Evolutionary conservation across 345 rosid genomes (phyloP).

Genomic region (Hypericum androsaemum): DNA sequence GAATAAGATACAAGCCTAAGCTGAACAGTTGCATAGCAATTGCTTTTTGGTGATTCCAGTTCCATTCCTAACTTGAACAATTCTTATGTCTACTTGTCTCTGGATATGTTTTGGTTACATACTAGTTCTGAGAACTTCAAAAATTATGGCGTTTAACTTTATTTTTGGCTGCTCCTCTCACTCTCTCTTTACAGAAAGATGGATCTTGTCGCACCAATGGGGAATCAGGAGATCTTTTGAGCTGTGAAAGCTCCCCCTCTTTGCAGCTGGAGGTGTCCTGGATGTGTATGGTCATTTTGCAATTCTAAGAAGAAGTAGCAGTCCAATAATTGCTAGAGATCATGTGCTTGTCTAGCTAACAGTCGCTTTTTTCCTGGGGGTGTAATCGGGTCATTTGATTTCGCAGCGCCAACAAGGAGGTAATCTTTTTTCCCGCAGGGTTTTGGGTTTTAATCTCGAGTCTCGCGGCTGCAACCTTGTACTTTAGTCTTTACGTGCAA

Average conservation of each 20-base stretch:
- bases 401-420: too few relatives aligned
- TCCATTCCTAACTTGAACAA: not conserved
- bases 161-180: conserved; percentile 1
- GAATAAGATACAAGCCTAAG: too few relatives aligned
- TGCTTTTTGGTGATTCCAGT: too few relatives aligned
- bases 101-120: not conserved
- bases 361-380: conserved; percentile 29
- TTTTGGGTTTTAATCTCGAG: too few relatives aligned
- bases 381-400: too few relatives aligned
- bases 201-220: conserved; percentile 86
- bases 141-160: not conserved
- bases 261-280: conserved; percentile 93
- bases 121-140: not conserved
- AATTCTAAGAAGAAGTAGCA: conserved; percentile 3
- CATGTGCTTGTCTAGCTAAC: conserved; percentile 14
- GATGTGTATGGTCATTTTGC: conserved; percentile 47
- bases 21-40: too few relatives aligned
- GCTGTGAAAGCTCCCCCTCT: conserved; percentile 70
- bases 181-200: conserved; percentile 39
- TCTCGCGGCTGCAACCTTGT: too few relatives aligned
- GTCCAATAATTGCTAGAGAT: conserved; percentile 1
- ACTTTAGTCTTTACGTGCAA: too few relatives aligned
- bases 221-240: conserved; percentile 54
- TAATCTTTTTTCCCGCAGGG: too few relatives aligned
- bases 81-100: conserved; percentile 1